A percentile compares a stretch with the other conserved stretches of the same genome.
These are phyloP conservation scores for Melaleuca alternifolia DNA, from an alignment of 345 rosid genomes.

Conservation along the genomic window DNA sequence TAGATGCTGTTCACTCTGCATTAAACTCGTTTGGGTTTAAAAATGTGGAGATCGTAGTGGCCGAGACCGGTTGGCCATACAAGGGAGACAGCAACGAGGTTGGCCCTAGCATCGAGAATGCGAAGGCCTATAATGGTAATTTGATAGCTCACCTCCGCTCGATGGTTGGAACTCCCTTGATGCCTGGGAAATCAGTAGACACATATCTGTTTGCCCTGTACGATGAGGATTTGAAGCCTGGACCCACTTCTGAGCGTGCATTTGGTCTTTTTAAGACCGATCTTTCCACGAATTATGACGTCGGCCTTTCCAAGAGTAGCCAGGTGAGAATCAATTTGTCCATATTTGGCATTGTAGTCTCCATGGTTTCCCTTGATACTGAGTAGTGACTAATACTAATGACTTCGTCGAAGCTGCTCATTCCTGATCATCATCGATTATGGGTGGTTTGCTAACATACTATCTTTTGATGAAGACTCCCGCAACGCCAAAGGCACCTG, in stretches of 20 bases:
- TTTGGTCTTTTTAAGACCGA: constrained; percentile 78
- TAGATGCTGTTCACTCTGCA: constrained; percentile 79
- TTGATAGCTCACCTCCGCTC: constrained; percentile 77
- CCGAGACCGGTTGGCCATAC: constrained; percentile 99
- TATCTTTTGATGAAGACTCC: neutral
- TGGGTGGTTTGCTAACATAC: neutral
- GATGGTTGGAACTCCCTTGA: constrained; percentile 70
- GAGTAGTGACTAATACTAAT: neutral
- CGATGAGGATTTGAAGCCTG: constrained; percentile 85
- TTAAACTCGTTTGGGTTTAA: constrained; percentile 50
- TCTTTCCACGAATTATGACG: constrained; percentile 62
- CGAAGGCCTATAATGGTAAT: constrained; percentile 74
- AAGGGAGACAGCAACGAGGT: constrained; percentile 69
- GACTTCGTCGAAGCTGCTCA: neutral
- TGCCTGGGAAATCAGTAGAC: constrained; percentile 83
- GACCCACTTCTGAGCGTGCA: constrained; percentile 54
- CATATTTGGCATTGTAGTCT: neutral
- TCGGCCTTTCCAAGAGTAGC: constrained; percentile 48
- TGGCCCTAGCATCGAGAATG: constrained; percentile 69
- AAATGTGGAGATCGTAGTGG: constrained; percentile 75
- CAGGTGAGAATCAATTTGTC: constrained; percentile 12
- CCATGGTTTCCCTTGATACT: neutral
- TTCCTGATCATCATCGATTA: neutral
- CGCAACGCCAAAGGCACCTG: neutral
- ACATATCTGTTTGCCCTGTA: constrained; percentile 80